Percentiles rank a stretch among this genome's conserved stretches.
These are phyloP conservation scores for Arthrobotrys pseudoclavata DNA, from an alignment of 2,329 filamentous ascomycete genomes.

Conservation along the genomic window DNA sequence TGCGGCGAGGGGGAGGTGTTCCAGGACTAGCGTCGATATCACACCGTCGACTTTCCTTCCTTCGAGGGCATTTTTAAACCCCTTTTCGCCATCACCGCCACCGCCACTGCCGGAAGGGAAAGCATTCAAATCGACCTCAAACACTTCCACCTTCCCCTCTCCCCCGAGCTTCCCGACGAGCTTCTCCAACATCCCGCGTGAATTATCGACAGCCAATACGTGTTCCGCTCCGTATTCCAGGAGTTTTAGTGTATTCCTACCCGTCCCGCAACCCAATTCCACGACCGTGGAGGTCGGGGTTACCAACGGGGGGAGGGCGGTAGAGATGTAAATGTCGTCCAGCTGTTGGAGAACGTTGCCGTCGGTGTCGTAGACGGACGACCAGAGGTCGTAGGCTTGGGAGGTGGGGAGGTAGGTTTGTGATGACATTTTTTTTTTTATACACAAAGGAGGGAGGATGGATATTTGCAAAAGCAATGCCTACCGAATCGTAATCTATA, in stretches of 20 bases:
- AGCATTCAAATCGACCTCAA: conserved; percentile 20
- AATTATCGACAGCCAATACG: conserved; percentile 73
- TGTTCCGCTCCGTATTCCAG: conserved; percentile 63
- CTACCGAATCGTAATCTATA: no score
- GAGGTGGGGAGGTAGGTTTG: conserved; percentile 31
- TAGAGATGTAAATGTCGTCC: conserved; percentile 72
- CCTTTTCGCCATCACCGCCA: neutral
- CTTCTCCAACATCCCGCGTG: conserved; percentile 72
- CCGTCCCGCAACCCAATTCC: conserved; percentile 77
- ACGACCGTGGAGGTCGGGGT: conserved; percentile 67
- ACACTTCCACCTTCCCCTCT: conserved; percentile 13
- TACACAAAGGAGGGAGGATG: neutral
- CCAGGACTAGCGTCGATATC: conserved; percentile 75
- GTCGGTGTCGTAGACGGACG: conserved; percentile 74
- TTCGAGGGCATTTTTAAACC: conserved; percentile 9
- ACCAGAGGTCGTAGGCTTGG: conserved; percentile 52
- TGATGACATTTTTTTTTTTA: neutral
- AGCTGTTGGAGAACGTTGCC: conserved; percentile 77
- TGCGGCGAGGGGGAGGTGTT: conserved; percentile 72
- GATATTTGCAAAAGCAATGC: neutral
- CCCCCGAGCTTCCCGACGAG: conserved; percentile 65
- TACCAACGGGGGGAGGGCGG: conserved; percentile 68
- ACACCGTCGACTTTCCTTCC: conserved; percentile 66
- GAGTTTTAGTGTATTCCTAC: conserved; percentile 74
- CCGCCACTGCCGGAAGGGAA: neutral